Base-by-base conservation (phyloP, 2,329 filamentous ascomycete species). In the Fusarium illudens region DNA sequence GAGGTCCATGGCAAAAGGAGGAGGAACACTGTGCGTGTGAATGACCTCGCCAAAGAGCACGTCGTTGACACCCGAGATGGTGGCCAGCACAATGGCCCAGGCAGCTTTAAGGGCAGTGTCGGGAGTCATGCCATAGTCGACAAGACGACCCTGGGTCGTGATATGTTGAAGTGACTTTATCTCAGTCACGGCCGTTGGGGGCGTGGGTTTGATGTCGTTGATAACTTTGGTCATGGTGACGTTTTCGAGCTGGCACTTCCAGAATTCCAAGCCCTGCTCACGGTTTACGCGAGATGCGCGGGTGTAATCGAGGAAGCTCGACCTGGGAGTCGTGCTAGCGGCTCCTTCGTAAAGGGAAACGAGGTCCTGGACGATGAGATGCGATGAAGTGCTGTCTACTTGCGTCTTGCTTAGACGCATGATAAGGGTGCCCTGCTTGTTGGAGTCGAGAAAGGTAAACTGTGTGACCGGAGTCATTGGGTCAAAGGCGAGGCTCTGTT, bases 1-100 rank as follows among this genome's bases (percentile, higher is more conserved):
- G 15, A 81, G 91, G 63, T 92, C 89, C 82, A 92, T 79, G 10
- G 78, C 76, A 11, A 79, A 77, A 0, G 79, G 75, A 2, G 84
- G 78, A 3, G 76, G 73, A 1, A 82, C 71, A 60, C 83, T 81
- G 19, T 83, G 82, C 1, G 83, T 83, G 11, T 84, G 82, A 13
- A 87, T 77, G 4, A 84, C 75, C 68, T 87, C 83, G 8, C 86
- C 87, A 58, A 89, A 89, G 4, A 88, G 79, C 7, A 89, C 81
- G 39, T 89, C 87, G 6, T 80, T 76, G 0, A 74, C 78, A 0
- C 79, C 82, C 0, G 84, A 82, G 10, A 87, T 75, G 22, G 80
- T 84, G 0, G 84, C 83, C 7, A 89, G 79, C 0, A 85, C 81
- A 62, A 86, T 81, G 1, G 85, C 83, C 86, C 87, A 89, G 0